These are phyloP conservation scores for Abrus precatorius DNA, from an alignment of 306 rosid genomes.

Conservation along the genomic window DNA sequence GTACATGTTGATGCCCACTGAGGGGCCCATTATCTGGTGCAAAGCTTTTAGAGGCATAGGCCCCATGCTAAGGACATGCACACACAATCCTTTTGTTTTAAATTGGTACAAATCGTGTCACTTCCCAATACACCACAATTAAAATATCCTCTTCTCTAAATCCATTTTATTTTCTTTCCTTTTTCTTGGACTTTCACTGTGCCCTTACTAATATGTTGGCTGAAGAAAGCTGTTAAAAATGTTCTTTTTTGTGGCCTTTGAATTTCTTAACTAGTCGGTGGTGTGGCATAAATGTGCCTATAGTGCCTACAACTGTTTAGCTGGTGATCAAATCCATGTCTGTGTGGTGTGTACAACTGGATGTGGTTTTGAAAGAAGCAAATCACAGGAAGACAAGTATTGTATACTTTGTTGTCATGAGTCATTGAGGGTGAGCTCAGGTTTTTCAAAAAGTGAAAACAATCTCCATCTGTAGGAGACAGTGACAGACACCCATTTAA, in stretches of 20 bases:
- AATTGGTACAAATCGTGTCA: slow-evolving; percentile 54
- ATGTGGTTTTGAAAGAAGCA: slow-evolving; percentile 44
- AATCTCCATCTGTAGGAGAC: slow-evolving; percentile 66
- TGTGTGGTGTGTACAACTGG: slow-evolving; percentile 27
- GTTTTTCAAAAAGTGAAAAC: slow-evolving; percentile 59
- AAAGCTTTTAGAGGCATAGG: slow-evolving; percentile 53
- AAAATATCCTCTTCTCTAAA: slow-evolving; percentile 38
- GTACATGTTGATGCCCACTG: slow-evolving; percentile 47
- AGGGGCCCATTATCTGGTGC: slow-evolving; percentile 59
- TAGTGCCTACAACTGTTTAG: slow-evolving; percentile 22
- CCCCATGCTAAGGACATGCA: slow-evolving; percentile 64
- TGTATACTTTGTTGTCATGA: slow-evolving; percentile 50
- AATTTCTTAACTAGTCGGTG: slow-evolving; percentile 50
- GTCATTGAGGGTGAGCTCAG: slow-evolving; percentile 50
- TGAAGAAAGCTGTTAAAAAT: slow-evolving; percentile 35
- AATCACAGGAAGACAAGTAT: slow-evolving; percentile 50
- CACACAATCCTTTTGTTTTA: slow-evolving; percentile 47
- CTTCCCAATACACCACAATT: slow-evolving; percentile 44
- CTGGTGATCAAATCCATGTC: slow-evolving; percentile 12
- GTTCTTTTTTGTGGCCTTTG: slow-evolving; percentile 52
- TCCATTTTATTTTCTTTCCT: slow-evolving; percentile 10
- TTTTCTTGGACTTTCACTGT: slow-evolving; percentile 7
- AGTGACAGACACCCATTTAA: slow-evolving; percentile 68
- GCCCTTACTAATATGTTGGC: slow-evolving; percentile 40
- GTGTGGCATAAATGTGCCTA: slow-evolving; percentile 31